These are phyloP conservation scores for Camillea tinctor DNA, from an alignment of 2,329 filamentous ascomycete species.

Conservation along the genomic window DNA sequence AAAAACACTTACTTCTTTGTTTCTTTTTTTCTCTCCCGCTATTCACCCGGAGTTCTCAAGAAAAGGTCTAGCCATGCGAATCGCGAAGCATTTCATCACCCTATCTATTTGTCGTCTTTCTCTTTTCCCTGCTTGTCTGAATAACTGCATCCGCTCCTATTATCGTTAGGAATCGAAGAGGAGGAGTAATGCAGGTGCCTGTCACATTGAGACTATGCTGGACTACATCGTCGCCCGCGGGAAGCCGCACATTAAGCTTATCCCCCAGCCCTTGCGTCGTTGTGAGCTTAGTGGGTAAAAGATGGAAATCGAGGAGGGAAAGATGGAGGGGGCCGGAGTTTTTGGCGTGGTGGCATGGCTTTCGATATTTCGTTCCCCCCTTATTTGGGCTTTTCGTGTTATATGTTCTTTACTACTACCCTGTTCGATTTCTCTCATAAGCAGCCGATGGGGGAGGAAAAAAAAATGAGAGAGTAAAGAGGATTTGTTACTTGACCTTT, in stretches of 20 bases:
- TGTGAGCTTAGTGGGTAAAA: neutral
- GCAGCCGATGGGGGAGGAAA: no score
- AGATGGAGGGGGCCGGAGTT: neutral
- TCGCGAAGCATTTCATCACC: neutral
- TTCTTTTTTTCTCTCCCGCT: conserved; percentile 11
- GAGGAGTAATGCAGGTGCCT: neutral
- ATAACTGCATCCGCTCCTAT: neutral
- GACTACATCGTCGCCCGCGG: neutral
- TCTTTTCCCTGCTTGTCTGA: neutral
- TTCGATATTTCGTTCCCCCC: neutral
- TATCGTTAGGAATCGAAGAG: neutral
- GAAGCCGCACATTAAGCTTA: neutral
- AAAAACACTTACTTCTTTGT: conserved; percentile 12
- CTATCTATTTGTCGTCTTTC: no score
- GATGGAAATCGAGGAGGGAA: neutral
- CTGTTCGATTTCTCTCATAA: neutral
- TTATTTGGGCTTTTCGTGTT: neutral
- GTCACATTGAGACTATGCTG: neutral
- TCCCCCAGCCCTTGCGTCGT: neutral
- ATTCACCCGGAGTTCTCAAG: neutral
- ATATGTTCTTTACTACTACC: neutral
- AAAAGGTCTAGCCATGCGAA: neutral
- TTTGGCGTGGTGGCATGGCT: neutral
- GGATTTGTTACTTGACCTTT: no score
- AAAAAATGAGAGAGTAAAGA: no score